Evolutionary conservation across 2,329 filamentous ascomycete species (phyloP).

Genomic region (Claviceps pazoutovae): DNA sequence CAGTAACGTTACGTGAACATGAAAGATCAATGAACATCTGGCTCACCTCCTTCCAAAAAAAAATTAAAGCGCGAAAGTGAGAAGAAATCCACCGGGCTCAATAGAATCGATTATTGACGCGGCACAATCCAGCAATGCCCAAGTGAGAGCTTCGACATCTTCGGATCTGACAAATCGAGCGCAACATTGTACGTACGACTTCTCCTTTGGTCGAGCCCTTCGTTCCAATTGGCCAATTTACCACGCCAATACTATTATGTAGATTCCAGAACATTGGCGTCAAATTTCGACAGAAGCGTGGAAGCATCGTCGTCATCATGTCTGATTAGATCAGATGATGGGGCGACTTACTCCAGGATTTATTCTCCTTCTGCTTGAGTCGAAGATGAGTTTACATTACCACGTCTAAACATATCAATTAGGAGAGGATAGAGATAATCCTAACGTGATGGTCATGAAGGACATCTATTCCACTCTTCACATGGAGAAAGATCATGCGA

Average conservation of each 20-base stretch:
- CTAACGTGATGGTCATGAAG: background rate
- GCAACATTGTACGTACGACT: slow-evolving; percentile 32
- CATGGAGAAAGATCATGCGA: background rate
- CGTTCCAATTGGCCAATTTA: slow-evolving; percentile 31
- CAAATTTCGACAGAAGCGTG: slow-evolving; percentile 29
- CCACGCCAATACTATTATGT: slow-evolving; percentile 32
- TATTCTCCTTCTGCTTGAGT: slow-evolving; percentile 33
- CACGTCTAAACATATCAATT: background rate
- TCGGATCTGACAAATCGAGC: slow-evolving; percentile 29
- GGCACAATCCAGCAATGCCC: slow-evolving; percentile 39
- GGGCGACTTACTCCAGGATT: slow-evolving; percentile 30
- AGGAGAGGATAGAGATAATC: background rate
- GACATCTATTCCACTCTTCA: background rate
- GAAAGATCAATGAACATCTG: background rate
- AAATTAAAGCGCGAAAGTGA: no score
- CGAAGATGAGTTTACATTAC: slow-evolving; percentile 30
- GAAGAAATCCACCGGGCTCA: slow-evolving; percentile 14
- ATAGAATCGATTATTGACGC: slow-evolving; percentile 21
- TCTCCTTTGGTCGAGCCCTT: slow-evolving; percentile 31
- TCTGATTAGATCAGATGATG: slow-evolving; percentile 28
- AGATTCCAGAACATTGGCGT: slow-evolving; percentile 32
- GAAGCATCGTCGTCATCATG: slow-evolving; percentile 1
- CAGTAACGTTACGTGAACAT: no score
- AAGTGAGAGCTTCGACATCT: slow-evolving; percentile 33
- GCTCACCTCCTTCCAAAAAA: background rate